phyloP scores from a whole-genome alignment of 2,329 filamentous ascomycete species.

The Xylaria sp. region DNA sequence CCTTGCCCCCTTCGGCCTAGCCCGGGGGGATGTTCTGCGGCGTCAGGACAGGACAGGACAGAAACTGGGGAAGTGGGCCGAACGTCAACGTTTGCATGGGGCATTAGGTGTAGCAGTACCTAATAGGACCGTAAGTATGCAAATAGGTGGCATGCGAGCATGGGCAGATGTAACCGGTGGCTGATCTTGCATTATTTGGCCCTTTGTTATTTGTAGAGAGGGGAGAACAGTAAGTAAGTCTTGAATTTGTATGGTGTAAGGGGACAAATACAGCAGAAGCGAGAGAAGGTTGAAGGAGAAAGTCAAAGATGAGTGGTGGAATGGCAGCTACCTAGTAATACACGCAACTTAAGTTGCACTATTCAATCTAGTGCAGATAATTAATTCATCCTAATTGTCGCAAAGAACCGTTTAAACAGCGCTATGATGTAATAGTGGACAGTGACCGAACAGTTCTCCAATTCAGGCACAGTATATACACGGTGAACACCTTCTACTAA shows the following conservation, averaged over 20 bases:
- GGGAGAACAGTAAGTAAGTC: conserved; percentile 3
- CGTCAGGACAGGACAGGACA: background rate
- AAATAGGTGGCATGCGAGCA: conserved; percentile 12
- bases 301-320: background rate
- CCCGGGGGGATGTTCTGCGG: background rate
- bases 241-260: background rate
- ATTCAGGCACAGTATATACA: conserved; percentile 14
- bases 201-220: background rate
- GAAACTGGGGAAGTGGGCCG: conserved; percentile 37
- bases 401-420: background rate
- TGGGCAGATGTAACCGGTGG: conserved; percentile 11
- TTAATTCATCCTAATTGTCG: conserved; percentile 26
- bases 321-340: background rate
- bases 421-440: conserved; percentile 36
- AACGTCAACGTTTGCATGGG: conserved; percentile 22
- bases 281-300: background rate
- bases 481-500: conserved; percentile 4
- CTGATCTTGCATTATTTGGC: conserved; percentile 10
- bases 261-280: background rate
- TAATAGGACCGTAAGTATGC: background rate
- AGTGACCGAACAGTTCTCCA: conserved; percentile 16
- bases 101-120: background rate
- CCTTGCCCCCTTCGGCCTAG: conserved; percentile 25
- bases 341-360: conserved; percentile 1
- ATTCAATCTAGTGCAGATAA: background rate